Percentiles rank a stretch among this genome's conserved stretches.
phyloP scores from a whole-genome alignment of 805 yeast genomes.

The Barnettozyma populi region DNA sequence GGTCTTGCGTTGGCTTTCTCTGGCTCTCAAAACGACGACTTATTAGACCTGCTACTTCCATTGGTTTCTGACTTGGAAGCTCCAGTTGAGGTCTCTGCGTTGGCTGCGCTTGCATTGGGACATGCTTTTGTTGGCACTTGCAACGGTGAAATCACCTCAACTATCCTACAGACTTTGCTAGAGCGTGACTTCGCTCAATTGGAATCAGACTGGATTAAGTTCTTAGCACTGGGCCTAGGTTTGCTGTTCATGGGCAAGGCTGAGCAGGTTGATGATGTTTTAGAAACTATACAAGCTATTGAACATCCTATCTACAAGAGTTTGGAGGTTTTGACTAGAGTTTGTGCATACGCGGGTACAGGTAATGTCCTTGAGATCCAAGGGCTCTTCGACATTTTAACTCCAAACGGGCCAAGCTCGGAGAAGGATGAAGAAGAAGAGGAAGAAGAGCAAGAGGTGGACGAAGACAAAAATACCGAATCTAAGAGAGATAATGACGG shows the following conservation, averaged over 20 bases:
- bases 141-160: constrained; percentile 89
- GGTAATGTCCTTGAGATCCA: constrained; percentile 96
- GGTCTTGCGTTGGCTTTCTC: constrained; percentile 95
- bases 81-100: constrained; percentile 71
- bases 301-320: constrained; percentile 92
- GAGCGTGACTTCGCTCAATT: constrained; percentile 79
- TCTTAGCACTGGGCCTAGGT: constrained; percentile 89
- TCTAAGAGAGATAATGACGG: constrained; percentile 27
- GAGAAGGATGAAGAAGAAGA: constrained; percentile 55
- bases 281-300: constrained; percentile 90
- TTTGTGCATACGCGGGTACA: constrained; percentile 95
- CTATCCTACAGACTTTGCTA: constrained; percentile 82
- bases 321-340: constrained; percentile 81
- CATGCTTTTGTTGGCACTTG: constrained; percentile 95
- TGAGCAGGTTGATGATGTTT: constrained; percentile 88
- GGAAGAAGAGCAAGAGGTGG: constrained; percentile 44
- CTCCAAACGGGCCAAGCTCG: constrained; percentile 56
- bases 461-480: constrained; percentile 20
- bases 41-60: constrained; percentile 72
- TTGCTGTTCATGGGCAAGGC: constrained; percentile 88
- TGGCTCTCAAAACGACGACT: constrained; percentile 85
- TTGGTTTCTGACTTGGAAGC: constrained; percentile 71
- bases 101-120: constrained; percentile 90
- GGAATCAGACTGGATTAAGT: constrained; percentile 80
- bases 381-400: constrained; percentile 81